These are phyloP conservation scores for Myriosclerotinia curreyana DNA, from an alignment of 2,329 filamentous ascomycete genomes.

Conservation along the genomic window DNA sequence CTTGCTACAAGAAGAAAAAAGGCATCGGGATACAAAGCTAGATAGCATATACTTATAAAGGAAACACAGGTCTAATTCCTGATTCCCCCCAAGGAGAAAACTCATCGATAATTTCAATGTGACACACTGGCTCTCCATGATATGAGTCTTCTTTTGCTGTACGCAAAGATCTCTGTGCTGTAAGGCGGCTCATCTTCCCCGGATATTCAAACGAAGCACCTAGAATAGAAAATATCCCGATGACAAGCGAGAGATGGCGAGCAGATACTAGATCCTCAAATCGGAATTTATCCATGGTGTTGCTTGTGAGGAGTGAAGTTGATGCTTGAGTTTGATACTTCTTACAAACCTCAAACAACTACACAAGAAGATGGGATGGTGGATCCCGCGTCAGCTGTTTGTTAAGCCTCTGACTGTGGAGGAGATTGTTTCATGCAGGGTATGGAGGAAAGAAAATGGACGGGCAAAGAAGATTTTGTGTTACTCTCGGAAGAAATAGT, in stretches of 20 bases:
- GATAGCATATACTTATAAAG: conserved; percentile 9
- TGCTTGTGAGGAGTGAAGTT: conserved; percentile 7
- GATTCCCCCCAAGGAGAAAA: not conserved
- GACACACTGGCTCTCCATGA: not conserved
- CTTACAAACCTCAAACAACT: conserved; percentile 18
- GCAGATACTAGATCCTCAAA: not conserved
- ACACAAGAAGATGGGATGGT: conserved; percentile 13
- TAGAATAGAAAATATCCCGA: conserved; percentile 15
- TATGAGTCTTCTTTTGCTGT: conserved; percentile 23
- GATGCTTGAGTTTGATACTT: conserved; percentile 11
- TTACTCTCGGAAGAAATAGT: conserved; percentile 21
- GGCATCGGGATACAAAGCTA: conserved; percentile 3
- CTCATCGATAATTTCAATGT: conserved; percentile 42
- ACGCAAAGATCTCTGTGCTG: conserved; percentile 20
- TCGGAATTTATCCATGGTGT: not conserved
- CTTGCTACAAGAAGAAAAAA: conserved; percentile 4
- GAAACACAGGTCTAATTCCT: conserved; percentile 11
- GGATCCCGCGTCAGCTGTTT: conserved; percentile 11
- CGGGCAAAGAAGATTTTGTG: conserved; percentile 15
- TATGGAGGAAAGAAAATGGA: not conserved
- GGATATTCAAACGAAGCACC: conserved; percentile 13
- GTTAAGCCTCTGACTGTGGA: conserved; percentile 9
- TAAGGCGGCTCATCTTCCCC: conserved; percentile 17
- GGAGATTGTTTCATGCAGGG: conserved; percentile 19
- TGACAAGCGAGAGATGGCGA: conserved; percentile 5